Conservation (phyloP, 805 yeast species). For the Ogataea nitratoaversa region DNA sequence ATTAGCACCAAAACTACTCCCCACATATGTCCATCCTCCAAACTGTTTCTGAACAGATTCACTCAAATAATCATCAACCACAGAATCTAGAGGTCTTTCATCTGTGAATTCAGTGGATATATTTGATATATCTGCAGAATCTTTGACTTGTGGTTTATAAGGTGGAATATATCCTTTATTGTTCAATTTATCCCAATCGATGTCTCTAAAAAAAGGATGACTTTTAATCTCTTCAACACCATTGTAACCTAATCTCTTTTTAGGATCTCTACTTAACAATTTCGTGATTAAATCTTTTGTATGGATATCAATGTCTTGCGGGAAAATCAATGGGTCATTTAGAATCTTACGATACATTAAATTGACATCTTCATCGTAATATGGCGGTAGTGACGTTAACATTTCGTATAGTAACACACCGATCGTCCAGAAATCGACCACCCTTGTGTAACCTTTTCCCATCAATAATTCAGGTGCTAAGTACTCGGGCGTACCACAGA, state of each 20-base stretch:
- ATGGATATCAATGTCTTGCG: constrained; percentile 79
- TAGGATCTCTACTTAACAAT: constrained; percentile 81
- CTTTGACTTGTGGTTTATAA: constrained; percentile 85
- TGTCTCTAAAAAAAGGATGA: constrained; percentile 82
- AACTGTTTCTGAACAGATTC: constrained; percentile 96
- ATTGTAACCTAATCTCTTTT: constrained; percentile 65
- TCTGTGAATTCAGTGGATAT: constrained; percentile 89
- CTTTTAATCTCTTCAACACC: constrained; percentile 82
- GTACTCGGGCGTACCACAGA: constrained; percentile 98
- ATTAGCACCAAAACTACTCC: constrained; percentile 31
- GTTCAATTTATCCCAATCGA: constrained; percentile 82
- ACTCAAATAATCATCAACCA: constrained; percentile 85
- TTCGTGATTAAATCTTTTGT: constrained; percentile 77
- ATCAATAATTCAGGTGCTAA: constrained; percentile 90
- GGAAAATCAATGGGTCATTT: constrained; percentile 85
- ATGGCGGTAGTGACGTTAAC: constrained; percentile 97
- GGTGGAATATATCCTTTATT: constrained; percentile 93
- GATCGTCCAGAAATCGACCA: constrained; percentile 98
- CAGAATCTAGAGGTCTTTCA: constrained; percentile 92
- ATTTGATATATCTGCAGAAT: constrained; percentile 85
- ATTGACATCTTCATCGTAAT: constrained; percentile 89
- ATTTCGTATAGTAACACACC: constrained; percentile 92
- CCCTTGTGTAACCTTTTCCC: constrained; percentile 91
- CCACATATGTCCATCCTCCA: constrained; percentile 98
- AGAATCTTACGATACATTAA: constrained; percentile 92